Percentiles rank a stretch among this genome's conserved stretches.
Evolutionary conservation across 306 rosid genomes (phyloP).

Genomic region (Castanea crenata): DNA sequence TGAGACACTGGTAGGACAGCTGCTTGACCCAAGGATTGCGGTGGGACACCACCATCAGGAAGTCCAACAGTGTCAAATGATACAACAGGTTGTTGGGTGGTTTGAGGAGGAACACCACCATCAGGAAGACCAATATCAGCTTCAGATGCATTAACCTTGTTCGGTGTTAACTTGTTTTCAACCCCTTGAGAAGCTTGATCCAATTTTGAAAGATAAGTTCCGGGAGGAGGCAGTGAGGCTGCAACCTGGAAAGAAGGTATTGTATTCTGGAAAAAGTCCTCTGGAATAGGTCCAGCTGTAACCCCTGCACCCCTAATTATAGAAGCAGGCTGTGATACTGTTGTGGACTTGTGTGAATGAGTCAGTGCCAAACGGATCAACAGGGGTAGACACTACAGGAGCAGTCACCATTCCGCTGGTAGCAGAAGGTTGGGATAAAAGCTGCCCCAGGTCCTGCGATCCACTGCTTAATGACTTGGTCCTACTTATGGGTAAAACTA

Average conservation of each 20-base stretch:
- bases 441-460: constrained; percentile 74
- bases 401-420: constrained; percentile 40
- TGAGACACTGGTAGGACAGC: constrained; percentile 45
- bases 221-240: constrained; percentile 78
- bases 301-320: constrained; percentile 42
- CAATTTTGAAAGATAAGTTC: constrained; percentile 77
- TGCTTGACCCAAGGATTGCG: constrained; percentile 58
- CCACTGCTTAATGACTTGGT: constrained; percentile 66
- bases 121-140: constrained; percentile 53
- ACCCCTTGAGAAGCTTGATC: constrained; percentile 48
- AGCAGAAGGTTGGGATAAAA: constrained; percentile 47
- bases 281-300: constrained; percentile 80
- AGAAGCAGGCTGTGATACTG: constrained; percentile 51
- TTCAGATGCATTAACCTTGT: constrained; percentile 47
- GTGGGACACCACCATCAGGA: constrained; percentile 92
- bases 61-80: constrained; percentile 59
- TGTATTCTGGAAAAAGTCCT: constrained; percentile 96
- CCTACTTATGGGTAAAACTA: constrained; percentile 61
- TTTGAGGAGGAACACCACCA: constrained; percentile 68
- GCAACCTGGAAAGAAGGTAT: constrained; percentile 90
- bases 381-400: constrained; percentile 51
- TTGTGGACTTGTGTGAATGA: constrained; percentile 48
- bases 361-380: constrained; percentile 65
- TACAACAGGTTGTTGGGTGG: constrained; percentile 51
- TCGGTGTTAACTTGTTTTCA: constrained; percentile 43